Percentiles rank a stretch among this genome's conserved stretches.
Evolutionary conservation across 2,329 filamentous ascomycete genomes (phyloP).

Genomic region (Trichoderma simmonsii): DNA sequence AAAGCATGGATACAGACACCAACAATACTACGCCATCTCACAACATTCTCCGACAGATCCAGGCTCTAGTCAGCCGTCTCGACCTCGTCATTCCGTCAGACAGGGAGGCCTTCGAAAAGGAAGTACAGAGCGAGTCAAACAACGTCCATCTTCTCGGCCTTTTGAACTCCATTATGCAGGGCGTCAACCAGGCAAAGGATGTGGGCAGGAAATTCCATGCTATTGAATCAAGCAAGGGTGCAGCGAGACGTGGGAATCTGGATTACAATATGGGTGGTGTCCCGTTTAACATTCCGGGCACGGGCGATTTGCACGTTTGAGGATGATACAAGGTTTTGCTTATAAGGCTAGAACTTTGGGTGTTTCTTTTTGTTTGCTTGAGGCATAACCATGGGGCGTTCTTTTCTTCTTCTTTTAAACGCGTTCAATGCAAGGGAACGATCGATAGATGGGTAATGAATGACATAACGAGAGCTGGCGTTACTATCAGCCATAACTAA

Average conservation of each 20-base stretch:
- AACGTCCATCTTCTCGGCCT: conserved; percentile 78
- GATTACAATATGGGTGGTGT: conserved; percentile 23
- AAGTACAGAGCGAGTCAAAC: conserved; percentile 74
- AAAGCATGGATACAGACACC: conserved; percentile 36
- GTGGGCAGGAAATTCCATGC: conserved; percentile 71
- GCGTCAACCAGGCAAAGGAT: conserved; percentile 66
- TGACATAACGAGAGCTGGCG: background rate
- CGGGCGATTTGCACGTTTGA: conserved; percentile 35
- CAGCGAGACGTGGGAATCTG: conserved; percentile 20
- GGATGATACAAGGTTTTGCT: background rate
- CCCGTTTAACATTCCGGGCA: conserved; percentile 27
- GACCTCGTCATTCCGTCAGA: conserved; percentile 75
- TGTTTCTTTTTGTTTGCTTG: background rate
- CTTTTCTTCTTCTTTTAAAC: background rate
- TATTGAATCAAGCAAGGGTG: conserved; percentile 44
- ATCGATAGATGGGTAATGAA: background rate
- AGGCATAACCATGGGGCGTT: background rate
- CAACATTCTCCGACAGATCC: conserved; percentile 80
- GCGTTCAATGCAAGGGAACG: background rate
- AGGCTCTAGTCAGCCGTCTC: conserved; percentile 78
- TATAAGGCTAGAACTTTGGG: background rate
- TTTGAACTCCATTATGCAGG: conserved; percentile 71
- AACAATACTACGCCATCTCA: conserved; percentile 54
- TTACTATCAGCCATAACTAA: background rate
- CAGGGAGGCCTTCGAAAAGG: conserved; percentile 60